Percentiles rank a stretch among this genome's conserved stretches.
These are phyloP conservation scores for Limnomonas spitsbergensis DNA, from an alignment of 139 green algal species.

Conservation along the genomic window DNA sequence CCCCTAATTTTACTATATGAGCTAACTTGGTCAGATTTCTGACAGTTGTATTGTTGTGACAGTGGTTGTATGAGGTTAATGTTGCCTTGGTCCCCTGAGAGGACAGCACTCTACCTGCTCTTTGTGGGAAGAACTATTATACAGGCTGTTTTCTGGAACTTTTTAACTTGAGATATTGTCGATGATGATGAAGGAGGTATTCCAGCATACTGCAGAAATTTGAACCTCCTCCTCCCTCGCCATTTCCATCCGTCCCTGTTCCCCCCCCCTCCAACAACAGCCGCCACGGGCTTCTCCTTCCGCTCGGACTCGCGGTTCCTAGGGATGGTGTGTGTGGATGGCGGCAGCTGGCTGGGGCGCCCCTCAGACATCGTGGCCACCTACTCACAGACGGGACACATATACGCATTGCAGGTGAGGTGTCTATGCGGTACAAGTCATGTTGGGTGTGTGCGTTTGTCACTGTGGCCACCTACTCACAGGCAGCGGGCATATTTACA, in stretches of 20 bases:
- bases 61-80: no score
- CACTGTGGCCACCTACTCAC: no score
- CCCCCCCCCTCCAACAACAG: no score
- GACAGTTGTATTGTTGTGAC: no score
- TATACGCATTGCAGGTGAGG: background rate
- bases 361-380: background rate
- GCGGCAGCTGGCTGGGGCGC: background rate
- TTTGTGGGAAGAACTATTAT: background rate
- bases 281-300: background rate
- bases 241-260: background rate
- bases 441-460: no score
- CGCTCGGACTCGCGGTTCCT: background rate
- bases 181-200: background rate
- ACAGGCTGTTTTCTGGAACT: background rate
- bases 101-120: background rate
- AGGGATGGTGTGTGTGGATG: background rate
- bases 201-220: background rate
- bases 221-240: background rate
- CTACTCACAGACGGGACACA: slow-evolving; percentile 5
- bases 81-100: no score
- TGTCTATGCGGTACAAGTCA: no score
- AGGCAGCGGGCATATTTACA: no score
- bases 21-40: no score
- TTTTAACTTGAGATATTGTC: slow-evolving; percentile 2
- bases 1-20: no score